Conservation (phyloP, 345 rosid species). For the Dovyalis caffra region DNA sequence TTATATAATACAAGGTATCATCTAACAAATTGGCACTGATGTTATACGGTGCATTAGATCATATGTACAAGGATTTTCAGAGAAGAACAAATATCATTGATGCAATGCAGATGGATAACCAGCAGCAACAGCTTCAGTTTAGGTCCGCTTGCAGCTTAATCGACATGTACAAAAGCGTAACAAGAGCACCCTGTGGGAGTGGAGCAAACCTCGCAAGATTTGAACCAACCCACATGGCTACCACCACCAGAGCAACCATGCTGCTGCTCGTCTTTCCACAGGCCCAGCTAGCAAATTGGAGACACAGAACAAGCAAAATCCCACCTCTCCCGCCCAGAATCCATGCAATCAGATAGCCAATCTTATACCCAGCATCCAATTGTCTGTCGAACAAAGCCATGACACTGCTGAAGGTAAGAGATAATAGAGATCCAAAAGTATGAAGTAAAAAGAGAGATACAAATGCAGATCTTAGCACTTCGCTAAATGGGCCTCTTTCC, state of each 20-base stretch:
- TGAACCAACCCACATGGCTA: slow-evolving; percentile 82
- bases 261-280: slow-evolving; percentile 90
- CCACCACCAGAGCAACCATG: slow-evolving; percentile 51
- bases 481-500: slow-evolving; percentile 53
- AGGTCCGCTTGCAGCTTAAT: slow-evolving; percentile 77
- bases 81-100: neutral
- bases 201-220: slow-evolving; percentile 77
- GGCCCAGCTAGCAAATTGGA: slow-evolving; percentile 78
- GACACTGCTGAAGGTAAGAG: slow-evolving; percentile 63
- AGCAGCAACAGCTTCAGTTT: slow-evolving; percentile 17
- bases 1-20: too few species aligned
- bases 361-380: slow-evolving; percentile 78
- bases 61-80: neutral
- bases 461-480: slow-evolving; percentile 59
- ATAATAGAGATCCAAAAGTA: slow-evolving; percentile 52
- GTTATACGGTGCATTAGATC: too few species aligned
- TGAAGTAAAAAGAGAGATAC: slow-evolving; percentile 55
- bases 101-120: neutral
- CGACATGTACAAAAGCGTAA: slow-evolving; percentile 78
- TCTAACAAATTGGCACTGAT: too few species aligned
- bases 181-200: slow-evolving; percentile 83
- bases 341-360: slow-evolving; percentile 77
- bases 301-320: slow-evolving; percentile 62
- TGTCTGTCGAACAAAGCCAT: slow-evolving; percentile 65
- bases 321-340: slow-evolving; percentile 77